Evolutionary conservation across 768 basidiomycete genomes (phyloP).

Genomic region (Hydnomerulius pinastri): DNA sequence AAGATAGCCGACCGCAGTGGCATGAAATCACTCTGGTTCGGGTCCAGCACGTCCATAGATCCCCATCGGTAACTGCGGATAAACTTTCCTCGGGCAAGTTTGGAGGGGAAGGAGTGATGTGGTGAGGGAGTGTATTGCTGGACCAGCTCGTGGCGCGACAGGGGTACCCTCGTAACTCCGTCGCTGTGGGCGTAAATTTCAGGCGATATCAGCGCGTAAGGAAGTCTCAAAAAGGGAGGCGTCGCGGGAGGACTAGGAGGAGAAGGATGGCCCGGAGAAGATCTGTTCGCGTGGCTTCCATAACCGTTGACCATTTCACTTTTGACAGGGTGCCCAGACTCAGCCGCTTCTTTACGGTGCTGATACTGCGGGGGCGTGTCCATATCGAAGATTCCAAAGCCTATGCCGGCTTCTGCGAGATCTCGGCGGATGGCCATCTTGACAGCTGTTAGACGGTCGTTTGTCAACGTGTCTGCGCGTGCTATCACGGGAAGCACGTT

Average conservation of each 20-base stretch:
- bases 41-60: constrained; percentile 75
- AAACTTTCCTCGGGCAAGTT: constrained; percentile 63
- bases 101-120: constrained; percentile 42
- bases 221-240: constrained; percentile 63
- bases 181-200: constrained; percentile 85
- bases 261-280: constrained; percentile 50
- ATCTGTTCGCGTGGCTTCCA: constrained; percentile 50
- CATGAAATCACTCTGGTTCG: constrained; percentile 78
- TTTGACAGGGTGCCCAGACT: constrained; percentile 43
- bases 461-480: constrained; percentile 77
- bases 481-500: constrained; percentile 88
- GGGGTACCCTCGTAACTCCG: constrained; percentile 59
- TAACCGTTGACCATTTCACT: constrained; percentile 58
- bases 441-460: constrained; percentile 77
- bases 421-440: constrained; percentile 80
- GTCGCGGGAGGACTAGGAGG: constrained; percentile 70
- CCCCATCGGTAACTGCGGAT: constrained; percentile 84
- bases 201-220: constrained; percentile 84
- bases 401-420: constrained; percentile 82
- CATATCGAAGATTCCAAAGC: constrained; percentile 87
- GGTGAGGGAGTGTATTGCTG: constrained; percentile 70
- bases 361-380: constrained; percentile 55
- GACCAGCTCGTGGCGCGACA: constrained; percentile 70
- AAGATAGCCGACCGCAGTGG: constrained; percentile 77
- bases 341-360: constrained; percentile 45